Evolutionary conservation across 176 grass and related monocot species (phyloP).

Genomic region (Cenchrus fungigraminus): DNA sequence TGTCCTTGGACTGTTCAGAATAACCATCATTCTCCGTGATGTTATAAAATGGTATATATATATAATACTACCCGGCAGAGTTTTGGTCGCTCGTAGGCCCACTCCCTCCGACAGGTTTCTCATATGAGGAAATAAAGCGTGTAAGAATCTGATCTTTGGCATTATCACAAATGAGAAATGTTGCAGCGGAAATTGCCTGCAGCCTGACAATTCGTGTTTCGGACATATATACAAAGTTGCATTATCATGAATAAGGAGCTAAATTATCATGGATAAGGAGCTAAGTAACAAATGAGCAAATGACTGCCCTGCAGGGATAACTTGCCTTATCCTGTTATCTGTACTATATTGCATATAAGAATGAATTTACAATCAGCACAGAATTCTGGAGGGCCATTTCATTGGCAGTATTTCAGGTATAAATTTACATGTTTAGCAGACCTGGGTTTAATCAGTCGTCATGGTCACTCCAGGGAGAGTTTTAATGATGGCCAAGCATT

Average conservation of each 20-base stretch:
- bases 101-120: too few relatives aligned
- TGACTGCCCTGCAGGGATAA: neutral
- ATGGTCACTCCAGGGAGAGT: conserved; percentile 40
- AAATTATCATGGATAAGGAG: neutral
- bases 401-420: neutral
- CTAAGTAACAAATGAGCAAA: neutral
- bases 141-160: neutral
- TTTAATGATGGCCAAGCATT: conserved; percentile 67
- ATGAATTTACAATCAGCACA: conserved; percentile 20
- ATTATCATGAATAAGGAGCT: neutral
- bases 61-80: too few relatives aligned
- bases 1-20: too few relatives aligned
- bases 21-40: too few relatives aligned
- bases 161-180: neutral
- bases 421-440: conserved; percentile 19
- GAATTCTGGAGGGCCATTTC: neutral
- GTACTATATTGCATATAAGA: conserved; percentile 18
- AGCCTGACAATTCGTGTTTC: neutral
- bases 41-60: too few relatives aligned
- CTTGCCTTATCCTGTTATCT: neutral
- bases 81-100: too few relatives aligned
- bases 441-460: conserved; percentile 17
- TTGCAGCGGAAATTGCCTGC: neutral
- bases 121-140: neutral
- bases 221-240: neutral